Conservation (phyloP, 2,329 filamentous ascomycete genomes). For the Neofusicoccum ribis region DNA sequence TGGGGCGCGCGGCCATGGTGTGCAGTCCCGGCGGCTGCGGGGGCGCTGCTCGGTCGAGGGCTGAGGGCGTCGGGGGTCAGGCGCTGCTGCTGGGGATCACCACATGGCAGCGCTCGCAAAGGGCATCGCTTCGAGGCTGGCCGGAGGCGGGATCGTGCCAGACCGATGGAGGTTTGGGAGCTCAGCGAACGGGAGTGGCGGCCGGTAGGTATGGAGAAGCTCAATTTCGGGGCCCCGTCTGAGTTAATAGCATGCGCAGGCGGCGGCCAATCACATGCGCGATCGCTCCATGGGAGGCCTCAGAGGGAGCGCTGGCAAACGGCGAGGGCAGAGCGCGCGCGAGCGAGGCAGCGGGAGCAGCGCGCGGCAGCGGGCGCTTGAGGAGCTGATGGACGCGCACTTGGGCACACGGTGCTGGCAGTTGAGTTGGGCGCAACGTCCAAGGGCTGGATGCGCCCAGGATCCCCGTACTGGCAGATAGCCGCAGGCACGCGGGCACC, state of each 20-base stretch:
- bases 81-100: conserved; percentile 2
- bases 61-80: neutral
- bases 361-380: too few species aligned
- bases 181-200: conserved; percentile 14
- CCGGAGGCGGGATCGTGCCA: neutral
- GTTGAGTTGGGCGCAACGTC: neutral
- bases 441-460: neutral
- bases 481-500: neutral
- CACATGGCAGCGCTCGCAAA: conserved; percentile 12
- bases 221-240: conserved; percentile 19
- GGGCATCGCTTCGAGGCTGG: conserved; percentile 6
- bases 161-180: conserved; percentile 1
- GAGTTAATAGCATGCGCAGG: conserved; percentile 14
- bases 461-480: neutral
- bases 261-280: conserved; percentile 14
- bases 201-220: conserved; percentile 13
- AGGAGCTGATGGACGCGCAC: neutral
- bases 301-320: neutral
- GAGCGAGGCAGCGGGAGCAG: neutral
- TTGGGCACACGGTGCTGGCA: neutral
- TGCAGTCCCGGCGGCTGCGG: conserved; percentile 8
- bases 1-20: conserved; percentile 43
- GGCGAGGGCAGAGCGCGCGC: neutral
- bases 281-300: conserved; percentile 12
- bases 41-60: neutral